These are phyloP conservation scores for Arthrocladium fulminans DNA, from an alignment of 2,329 filamentous ascomycete genomes.

Conservation along the genomic window DNA sequence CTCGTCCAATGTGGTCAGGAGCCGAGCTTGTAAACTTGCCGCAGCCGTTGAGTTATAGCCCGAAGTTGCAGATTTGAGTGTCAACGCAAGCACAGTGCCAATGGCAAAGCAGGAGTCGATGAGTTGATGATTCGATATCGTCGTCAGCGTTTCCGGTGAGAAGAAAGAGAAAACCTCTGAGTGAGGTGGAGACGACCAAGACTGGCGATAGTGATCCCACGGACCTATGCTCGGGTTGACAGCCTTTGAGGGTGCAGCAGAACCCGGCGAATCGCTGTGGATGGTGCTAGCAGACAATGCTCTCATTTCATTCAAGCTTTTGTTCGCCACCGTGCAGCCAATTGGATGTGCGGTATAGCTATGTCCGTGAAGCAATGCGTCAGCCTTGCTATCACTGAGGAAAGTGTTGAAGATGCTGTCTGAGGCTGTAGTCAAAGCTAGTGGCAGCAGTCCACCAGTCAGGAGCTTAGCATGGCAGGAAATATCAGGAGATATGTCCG, in stretches of 20 bases:
- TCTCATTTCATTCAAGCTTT: slow-evolving; percentile 53
- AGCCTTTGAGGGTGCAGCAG: neutral
- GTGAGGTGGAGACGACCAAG: neutral
- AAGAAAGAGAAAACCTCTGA: slow-evolving; percentile 59
- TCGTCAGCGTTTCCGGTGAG: slow-evolving; percentile 51
- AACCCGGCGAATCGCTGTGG: neutral
- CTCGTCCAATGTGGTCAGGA: slow-evolving; percentile 32
- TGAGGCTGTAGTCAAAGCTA: slow-evolving; percentile 68
- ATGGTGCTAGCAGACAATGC: neutral
- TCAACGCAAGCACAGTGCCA: slow-evolving; percentile 65
- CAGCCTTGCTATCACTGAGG: slow-evolving; percentile 61
- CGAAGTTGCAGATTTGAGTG: slow-evolving; percentile 42
- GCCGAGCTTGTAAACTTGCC: slow-evolving; percentile 42
- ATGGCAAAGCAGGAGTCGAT: slow-evolving; percentile 63
- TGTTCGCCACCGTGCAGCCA: slow-evolving; percentile 69
- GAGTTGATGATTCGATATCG: slow-evolving; percentile 47
- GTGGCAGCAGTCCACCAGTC: slow-evolving; percentile 68
- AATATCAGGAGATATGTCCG: slow-evolving; percentile 58
- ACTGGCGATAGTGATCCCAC: slow-evolving; percentile 2
- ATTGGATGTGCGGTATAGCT: slow-evolving; percentile 80
- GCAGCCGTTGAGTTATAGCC: slow-evolving; percentile 52
- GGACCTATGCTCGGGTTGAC: neutral
- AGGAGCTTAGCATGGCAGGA: slow-evolving; percentile 75
- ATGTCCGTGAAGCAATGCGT: slow-evolving; percentile 73
- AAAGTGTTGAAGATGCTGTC: slow-evolving; percentile 66